These are phyloP conservation scores for Trichoderma aggressivum DNA, from an alignment of 2,329 filamentous ascomycete genomes.

Conservation along the genomic window DNA sequence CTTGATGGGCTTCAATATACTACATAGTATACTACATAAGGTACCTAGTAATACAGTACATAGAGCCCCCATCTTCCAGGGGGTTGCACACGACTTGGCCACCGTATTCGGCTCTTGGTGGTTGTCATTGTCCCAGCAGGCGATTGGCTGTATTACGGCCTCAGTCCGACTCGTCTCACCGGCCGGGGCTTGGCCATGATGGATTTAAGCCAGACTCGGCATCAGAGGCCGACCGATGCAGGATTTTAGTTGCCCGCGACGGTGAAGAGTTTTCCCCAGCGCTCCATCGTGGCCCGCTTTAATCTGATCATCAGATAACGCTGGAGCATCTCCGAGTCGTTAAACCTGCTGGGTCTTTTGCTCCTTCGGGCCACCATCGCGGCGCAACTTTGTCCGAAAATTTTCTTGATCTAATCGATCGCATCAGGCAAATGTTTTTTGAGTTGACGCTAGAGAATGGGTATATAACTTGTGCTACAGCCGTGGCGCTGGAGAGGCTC, in stretches of 20 bases:
- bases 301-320: conserved; percentile 16
- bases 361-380: conserved; percentile 3
- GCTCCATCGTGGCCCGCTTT: conserved; percentile 1
- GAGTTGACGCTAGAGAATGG: conserved; percentile 1
- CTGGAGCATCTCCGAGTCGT: neutral
- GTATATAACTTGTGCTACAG: conserved; percentile 5
- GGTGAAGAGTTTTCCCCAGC: neutral
- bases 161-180: neutral
- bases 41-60: no score
- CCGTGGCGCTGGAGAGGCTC: neutral
- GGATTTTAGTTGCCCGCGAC: neutral
- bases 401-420: conserved; percentile 13
- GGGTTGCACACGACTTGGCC: neutral
- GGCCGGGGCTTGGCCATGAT: neutral
- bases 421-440: conserved; percentile 12
- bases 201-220: conserved; percentile 7
- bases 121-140: neutral
- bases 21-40: no score
- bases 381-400: neutral
- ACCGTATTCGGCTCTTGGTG: neutral
- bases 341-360: neutral
- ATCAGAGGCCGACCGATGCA: neutral
- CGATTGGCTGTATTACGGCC: neutral
- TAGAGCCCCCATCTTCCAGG: neutral
- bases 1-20: neutral